Percentiles rank a stretch among this genome's conserved stretches.
Evolutionary conservation across 305 asterid species (phyloP).

Genomic region (Euphrasia arctica): DNA sequence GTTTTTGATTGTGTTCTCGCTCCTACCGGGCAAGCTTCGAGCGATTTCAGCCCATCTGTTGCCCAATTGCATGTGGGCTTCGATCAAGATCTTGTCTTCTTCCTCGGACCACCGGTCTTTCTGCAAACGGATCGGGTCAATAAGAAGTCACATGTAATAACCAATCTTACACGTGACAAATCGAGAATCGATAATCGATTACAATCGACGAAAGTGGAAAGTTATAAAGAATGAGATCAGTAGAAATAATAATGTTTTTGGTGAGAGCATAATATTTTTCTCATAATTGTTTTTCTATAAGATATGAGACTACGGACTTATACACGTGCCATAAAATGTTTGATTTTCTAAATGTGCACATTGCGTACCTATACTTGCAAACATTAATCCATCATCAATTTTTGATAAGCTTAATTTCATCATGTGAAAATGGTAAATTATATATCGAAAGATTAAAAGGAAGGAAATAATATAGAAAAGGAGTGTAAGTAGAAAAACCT

Average conservation of each 20-base stretch:
- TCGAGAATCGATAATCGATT: too few relatives aligned
- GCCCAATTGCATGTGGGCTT: slow-evolving; percentile 53
- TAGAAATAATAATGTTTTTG: slow-evolving; percentile 15
- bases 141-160: too few relatives aligned
- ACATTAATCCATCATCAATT: not conserved
- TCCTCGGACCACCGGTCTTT: slow-evolving; percentile 79
- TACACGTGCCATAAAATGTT: slow-evolving; percentile 5
- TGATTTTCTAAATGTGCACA: not conserved
- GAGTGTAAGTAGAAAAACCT: slow-evolving; percentile 40
- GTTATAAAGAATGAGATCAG: slow-evolving; percentile 15
- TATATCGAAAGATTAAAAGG: slow-evolving; percentile 23
- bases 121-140: slow-evolving; percentile 31
- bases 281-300: too few relatives aligned
- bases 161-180: too few relatives aligned
- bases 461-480: slow-evolving; percentile 20
- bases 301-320: too few relatives aligned
- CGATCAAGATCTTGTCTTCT: slow-evolving; percentile 57
- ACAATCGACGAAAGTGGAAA: slow-evolving; percentile 21
- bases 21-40: slow-evolving; percentile 61
- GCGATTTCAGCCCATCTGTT: slow-evolving; percentile 80
- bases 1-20: slow-evolving; percentile 75
- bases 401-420: not conserved
- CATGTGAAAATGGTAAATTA: slow-evolving; percentile 10
- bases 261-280: not conserved
- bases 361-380: not conserved